These are phyloP conservation scores for Sporothrix pallida DNA, from an alignment of 2,329 filamentous ascomycete species.

Conservation along the genomic window DNA sequence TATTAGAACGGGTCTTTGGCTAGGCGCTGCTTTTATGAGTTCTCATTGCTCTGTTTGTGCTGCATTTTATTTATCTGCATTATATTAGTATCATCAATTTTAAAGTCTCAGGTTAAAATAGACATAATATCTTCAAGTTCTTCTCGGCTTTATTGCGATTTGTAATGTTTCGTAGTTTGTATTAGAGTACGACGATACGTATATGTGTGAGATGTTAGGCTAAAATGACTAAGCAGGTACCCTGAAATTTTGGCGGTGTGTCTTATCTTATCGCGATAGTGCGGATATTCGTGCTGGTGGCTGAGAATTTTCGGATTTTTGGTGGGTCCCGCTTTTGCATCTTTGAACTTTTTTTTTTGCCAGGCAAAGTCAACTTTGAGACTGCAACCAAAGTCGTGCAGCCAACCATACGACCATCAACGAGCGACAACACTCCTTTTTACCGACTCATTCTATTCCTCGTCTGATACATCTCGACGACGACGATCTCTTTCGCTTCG, in stretches of 20 bases:
- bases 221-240: no score
- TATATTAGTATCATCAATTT: background rate
- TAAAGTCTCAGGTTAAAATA: no score
- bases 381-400: background rate
- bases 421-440: background rate
- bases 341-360: constrained; percentile 16
- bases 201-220: no score
- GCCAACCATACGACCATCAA: no score
- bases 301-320: constrained; percentile 12
- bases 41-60: background rate
- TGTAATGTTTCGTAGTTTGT: no score
- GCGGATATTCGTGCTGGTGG: background rate
- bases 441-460: background rate
- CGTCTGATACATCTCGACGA: background rate
- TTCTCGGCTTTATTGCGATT: no score
- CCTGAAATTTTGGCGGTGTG: background rate
- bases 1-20: constrained; percentile 2
- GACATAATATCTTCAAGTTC: no score
- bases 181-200: no score
- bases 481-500: no score
- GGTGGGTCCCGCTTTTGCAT: background rate
- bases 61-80: background rate
- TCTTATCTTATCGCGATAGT: constrained; percentile 19
- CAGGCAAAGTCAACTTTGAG: background rate
- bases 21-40: background rate